Evolutionary conservation across 768 basidiomycete species (phyloP), one percentile per base, ranked within the genome.

Genomic region (Boletus subparvulus): DNA sequence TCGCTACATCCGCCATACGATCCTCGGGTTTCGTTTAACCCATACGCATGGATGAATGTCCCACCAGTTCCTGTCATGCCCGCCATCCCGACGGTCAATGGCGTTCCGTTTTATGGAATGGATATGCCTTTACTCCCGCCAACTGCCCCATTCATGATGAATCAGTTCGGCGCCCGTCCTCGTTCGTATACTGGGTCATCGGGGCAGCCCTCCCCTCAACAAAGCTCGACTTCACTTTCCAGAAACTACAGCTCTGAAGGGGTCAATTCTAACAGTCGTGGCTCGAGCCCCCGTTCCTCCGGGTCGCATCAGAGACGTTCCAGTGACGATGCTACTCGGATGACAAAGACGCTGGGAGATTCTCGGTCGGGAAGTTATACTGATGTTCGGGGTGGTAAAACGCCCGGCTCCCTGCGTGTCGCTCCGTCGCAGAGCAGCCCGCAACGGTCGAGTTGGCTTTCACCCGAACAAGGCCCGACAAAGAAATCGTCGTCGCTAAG

Each of bases 41-140:
- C 71, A 26, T 73, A 72, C 12, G 57, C 48, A n/a, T 73, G 73
- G 71, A 44, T 36, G 17, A 61, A 44, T 41, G 13, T 62, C 13
- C 60, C 47, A 16, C 46, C 50, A 39, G 62, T 55, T 21, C 77
- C 71, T 3, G 60, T 64, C 24, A 66, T 80, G 54, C 75, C 76
- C 17, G 47, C 70, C 33, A 57, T 70, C 46, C 68, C 73, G 7
- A 50, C 56, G 57, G 66, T 71, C 61, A 67, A 70, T 47, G 69
- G 74, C 45, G 69, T 82, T 49, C 77, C 79, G 10, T 73, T 79
- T 40, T 78, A 75, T 54, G 72, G 78, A 52, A 73, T 83, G 71
- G 85, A 88, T 60, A 82, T 83, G 80, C 86, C 88, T 8, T 74
- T 90, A 11, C 77, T 90, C 32, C 88, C 88, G 11, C 88, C 88